Evolutionary conservation across 2,329 filamentous ascomycete genomes (phyloP).

Genomic region (Aspergillus felis): DNA sequence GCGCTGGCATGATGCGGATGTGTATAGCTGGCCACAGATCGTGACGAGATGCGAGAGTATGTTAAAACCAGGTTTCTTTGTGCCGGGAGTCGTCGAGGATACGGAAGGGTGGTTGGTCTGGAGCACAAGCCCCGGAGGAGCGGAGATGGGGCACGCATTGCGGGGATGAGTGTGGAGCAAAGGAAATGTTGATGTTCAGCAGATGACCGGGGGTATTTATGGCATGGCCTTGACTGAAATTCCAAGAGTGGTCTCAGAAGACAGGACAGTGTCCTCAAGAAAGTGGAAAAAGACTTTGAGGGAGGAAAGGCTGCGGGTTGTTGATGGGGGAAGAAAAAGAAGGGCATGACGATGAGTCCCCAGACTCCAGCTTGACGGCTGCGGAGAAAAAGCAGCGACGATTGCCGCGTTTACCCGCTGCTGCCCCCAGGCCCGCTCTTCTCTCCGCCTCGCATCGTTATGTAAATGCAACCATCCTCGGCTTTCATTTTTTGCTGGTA

Average conservation of each 20-base stretch:
- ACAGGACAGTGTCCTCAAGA: conserved; percentile 9
- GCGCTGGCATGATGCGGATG: conserved; percentile 76
- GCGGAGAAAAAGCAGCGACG: conserved; percentile 33
- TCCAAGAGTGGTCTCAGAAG: conserved; percentile 11
- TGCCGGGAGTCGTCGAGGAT: conserved; percentile 19
- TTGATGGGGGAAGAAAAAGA: conserved; percentile 10
- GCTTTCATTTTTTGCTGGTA: neutral
- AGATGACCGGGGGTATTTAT: neutral
- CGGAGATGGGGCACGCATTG: conserved; percentile 37
- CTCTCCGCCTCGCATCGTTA: conserved; percentile 1
- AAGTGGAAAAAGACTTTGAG: neutral
- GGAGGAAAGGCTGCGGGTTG: neutral
- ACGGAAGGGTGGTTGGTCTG: conserved; percentile 17
- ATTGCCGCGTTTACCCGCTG: conserved; percentile 46
- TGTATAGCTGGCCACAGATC: conserved; percentile 69
- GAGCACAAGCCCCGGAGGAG: conserved; percentile 37
- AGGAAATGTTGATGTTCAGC: conserved; percentile 2
- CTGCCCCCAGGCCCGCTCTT: conserved; percentile 12
- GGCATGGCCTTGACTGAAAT: conserved; percentile 2
- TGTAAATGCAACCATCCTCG: conserved; percentile 1
- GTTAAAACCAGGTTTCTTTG: conserved; percentile 6
- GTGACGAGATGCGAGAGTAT: conserved; percentile 12
- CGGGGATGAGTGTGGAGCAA: conserved; percentile 19
- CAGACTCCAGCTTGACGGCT: conserved; percentile 9
- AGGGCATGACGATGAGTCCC: conserved; percentile 11